phyloP scores from a whole-genome alignment of 345 rosid species.

The Brassica nigra region DNA sequence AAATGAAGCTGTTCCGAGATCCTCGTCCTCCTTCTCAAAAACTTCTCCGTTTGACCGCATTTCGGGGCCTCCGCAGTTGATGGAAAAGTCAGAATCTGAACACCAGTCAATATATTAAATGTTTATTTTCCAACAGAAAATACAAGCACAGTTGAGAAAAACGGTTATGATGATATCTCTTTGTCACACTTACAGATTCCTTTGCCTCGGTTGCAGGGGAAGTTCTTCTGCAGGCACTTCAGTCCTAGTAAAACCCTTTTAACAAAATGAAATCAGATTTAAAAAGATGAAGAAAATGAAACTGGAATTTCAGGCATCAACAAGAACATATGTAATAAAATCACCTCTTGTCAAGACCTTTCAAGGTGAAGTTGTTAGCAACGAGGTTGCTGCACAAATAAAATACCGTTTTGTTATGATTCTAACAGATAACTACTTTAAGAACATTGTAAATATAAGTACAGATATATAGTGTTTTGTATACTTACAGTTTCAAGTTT shows the following conservation, averaged over 20 bases:
- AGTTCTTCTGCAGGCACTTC: conserved; percentile 62
- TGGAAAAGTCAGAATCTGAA: conserved; percentile 55
- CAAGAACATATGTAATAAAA: not conserved
- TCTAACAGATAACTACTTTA: not conserved
- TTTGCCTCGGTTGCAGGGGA: conserved; percentile 30
- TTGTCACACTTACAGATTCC: conserved; percentile 54
- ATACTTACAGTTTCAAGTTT: conserved; percentile 55
- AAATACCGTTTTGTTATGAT: not conserved
- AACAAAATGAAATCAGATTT: not conserved
- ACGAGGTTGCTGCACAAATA: conserved; percentile 65
- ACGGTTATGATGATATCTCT: not conserved
- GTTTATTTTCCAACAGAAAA: not conserved
- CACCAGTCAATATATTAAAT: not conserved
- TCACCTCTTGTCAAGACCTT: conserved; percentile 50
- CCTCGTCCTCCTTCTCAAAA: conserved; percentile 51
- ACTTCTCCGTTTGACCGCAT: conserved; percentile 34
- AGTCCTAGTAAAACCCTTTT: conserved; percentile 45
- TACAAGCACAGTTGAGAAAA: not conserved
- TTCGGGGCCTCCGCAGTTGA: conserved; percentile 67
- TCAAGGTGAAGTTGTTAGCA: conserved; percentile 66
- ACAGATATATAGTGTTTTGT: not conserved
- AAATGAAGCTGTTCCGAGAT: conserved; percentile 64
- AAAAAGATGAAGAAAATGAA: not conserved
- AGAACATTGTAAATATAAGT: not conserved
- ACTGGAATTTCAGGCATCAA: not conserved